These are phyloP conservation scores for Passalora sequoiae DNA, from an alignment of 2,329 filamentous ascomycete species.

Conservation along the genomic window DNA sequence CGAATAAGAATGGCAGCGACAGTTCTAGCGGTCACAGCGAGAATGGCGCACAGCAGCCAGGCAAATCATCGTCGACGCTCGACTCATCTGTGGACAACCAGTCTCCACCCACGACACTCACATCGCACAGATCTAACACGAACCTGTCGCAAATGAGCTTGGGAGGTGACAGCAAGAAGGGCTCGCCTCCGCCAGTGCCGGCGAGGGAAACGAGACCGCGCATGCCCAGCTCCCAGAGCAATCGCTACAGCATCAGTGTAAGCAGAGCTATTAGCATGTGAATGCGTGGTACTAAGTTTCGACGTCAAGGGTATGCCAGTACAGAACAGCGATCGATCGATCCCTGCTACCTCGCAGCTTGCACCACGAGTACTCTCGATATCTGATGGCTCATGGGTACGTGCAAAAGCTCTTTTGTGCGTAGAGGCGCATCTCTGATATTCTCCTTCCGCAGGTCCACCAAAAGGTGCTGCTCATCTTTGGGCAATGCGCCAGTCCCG, in stretches of 20 bases:
- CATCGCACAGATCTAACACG: slow-evolving; percentile 54
- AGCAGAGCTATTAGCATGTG: not conserved
- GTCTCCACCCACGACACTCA: slow-evolving; percentile 68
- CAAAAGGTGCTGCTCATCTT: slow-evolving; percentile 82
- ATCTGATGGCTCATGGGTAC: slow-evolving; percentile 77
- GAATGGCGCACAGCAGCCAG: slow-evolving; percentile 32
- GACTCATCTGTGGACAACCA: slow-evolving; percentile 55
- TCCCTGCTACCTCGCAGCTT: slow-evolving; percentile 60
- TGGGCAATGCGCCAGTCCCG: slow-evolving; percentile 72
- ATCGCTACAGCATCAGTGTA: slow-evolving; percentile 55
- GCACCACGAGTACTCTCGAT: slow-evolving; percentile 76
- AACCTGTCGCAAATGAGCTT: slow-evolving; percentile 52
- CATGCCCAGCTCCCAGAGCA: slow-evolving; percentile 35
- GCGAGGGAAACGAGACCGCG: slow-evolving; percentile 23
- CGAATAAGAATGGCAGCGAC: slow-evolving; percentile 44
- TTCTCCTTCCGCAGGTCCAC: slow-evolving; percentile 59
- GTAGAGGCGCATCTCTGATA: no score
- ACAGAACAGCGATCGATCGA: slow-evolving; percentile 24
- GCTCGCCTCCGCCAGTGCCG: slow-evolving; percentile 37
- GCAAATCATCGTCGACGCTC: slow-evolving; percentile 58
- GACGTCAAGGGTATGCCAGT: slow-evolving; percentile 17
- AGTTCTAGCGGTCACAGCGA: slow-evolving; percentile 5
- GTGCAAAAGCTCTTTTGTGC: no score
- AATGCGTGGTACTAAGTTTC: slow-evolving; percentile 1
- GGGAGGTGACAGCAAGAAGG: slow-evolving; percentile 39